Evolutionary conservation across 441 rosid species (phyloP).

Genomic region (Populus hybrid): DNA sequence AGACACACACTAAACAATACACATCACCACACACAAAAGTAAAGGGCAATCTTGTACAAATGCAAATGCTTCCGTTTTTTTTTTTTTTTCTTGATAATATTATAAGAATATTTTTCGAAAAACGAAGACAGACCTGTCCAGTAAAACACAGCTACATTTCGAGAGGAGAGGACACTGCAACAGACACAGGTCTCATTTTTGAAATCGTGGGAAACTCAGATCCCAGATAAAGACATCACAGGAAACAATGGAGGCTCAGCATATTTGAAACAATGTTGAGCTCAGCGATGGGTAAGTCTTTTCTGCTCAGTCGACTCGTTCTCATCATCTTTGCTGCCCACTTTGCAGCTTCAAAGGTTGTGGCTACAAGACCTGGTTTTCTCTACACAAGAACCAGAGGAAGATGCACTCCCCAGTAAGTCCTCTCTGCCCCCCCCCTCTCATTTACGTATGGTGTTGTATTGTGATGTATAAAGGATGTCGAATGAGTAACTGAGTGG

Average conservation of each 20-base stretch:
- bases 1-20: too few species aligned
- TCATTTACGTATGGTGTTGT: too few species aligned
- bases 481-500: too few species aligned
- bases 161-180: neutral
- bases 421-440: neutral
- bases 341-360: constrained; percentile 21
- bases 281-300: constrained; percentile 23
- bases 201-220: constrained; percentile 16
- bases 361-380: constrained; percentile 43
- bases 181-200: neutral
- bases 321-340: constrained; percentile 28
- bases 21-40: too few species aligned
- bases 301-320: constrained; percentile 25
- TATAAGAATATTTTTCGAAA: constrained; percentile 6
- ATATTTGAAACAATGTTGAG: neutral
- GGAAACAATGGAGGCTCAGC: constrained; percentile 10
- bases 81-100: too few species aligned
- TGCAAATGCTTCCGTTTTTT: too few species aligned
- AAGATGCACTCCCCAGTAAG: constrained; percentile 83
- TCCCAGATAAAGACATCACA: constrained; percentile 13
- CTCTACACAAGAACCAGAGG: constrained; percentile 63
- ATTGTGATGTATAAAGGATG: too few species aligned
- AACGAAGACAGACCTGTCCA: neutral
- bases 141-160: neutral
- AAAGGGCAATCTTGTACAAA: too few species aligned